A percentile compares a stretch with the other conserved stretches of the same genome.
Conservation (phyloP, 192 early-diverging fungal genomes). For the Coemansia sp. region DNA sequence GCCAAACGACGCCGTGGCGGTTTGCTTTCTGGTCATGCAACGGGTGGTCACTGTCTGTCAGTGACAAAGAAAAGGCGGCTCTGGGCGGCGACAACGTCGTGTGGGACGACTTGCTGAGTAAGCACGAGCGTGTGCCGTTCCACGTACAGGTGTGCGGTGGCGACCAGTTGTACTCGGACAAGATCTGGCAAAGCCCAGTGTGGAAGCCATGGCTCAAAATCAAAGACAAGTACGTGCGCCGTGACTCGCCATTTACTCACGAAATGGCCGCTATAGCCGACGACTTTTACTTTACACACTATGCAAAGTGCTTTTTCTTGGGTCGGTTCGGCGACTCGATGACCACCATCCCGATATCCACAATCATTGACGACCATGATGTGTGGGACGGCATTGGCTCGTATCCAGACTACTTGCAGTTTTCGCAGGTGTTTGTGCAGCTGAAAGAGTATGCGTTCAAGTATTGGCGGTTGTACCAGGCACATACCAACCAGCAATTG, state of each 20-base stretch:
- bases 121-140: slow-evolving; percentile 61
- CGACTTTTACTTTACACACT: slow-evolving; percentile 72
- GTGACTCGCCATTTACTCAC: slow-evolving; percentile 55
- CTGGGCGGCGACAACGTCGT: slow-evolving; percentile 57
- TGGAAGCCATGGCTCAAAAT: slow-evolving; percentile 63
- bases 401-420: slow-evolving; percentile 74
- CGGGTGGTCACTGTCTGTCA: slow-evolving; percentile 63
- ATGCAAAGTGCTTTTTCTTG: slow-evolving; percentile 61
- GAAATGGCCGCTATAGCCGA: slow-evolving; percentile 59
- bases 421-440: slow-evolving; percentile 69
- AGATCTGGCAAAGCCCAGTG: slow-evolving; percentile 56
- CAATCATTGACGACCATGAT: slow-evolving; percentile 87
- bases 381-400: slow-evolving; percentile 85
- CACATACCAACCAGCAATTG: slow-evolving; percentile 64
- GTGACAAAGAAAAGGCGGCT: slow-evolving; percentile 38
- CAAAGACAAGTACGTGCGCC: slow-evolving; percentile 53
- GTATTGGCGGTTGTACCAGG: slow-evolving; percentile 86
- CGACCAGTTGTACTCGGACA: slow-evolving; percentile 72
- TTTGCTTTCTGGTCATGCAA: slow-evolving; percentile 74
- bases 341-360: slow-evolving; percentile 72
- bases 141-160: slow-evolving; percentile 75
- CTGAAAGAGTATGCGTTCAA: slow-evolving; percentile 69
- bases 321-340: slow-evolving; percentile 66
- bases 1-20: slow-evolving; percentile 58
- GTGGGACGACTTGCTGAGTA: slow-evolving; percentile 67